A percentile compares a stretch with the other conserved stretches of the same genome.
Conservation (phyloP, 345 rosid genomes). For the Eutrema yunnanense region DNA sequence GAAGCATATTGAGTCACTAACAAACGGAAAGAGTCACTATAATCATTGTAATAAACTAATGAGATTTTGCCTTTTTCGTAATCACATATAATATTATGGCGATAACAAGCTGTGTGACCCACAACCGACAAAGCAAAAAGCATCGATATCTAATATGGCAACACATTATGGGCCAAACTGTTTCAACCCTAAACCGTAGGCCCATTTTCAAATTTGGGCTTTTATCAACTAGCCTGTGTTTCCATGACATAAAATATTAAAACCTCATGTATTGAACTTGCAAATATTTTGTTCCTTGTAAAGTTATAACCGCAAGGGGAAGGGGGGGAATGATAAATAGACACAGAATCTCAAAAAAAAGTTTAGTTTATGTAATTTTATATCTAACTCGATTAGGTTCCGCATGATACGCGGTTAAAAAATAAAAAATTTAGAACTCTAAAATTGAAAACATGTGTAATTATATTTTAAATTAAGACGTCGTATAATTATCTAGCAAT, state of each 20-base stretch:
- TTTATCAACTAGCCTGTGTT: background rate
- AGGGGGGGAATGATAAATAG: background rate
- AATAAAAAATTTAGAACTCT: too few species aligned
- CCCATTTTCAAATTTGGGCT: background rate
- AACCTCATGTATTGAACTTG: background rate
- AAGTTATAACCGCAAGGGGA: background rate
- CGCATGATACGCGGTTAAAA: too few species aligned
- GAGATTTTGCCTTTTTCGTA: too few species aligned
- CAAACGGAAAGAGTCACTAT: background rate
- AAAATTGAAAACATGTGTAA: too few species aligned
- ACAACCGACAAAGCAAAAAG: background rate
- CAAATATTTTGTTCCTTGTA: background rate
- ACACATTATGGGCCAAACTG: background rate
- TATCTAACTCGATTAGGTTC: too few species aligned
- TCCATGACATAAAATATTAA: background rate
- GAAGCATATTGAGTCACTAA: slow-evolving; percentile 1
- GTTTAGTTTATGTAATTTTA: background rate
- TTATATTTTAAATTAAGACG: too few species aligned
- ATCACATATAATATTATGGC: background rate
- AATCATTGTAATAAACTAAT: background rate
- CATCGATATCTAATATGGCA: background rate
- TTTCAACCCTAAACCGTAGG: background rate
- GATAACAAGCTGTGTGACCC: background rate
- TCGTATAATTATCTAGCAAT: too few species aligned
- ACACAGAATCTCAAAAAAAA: background rate